Percentiles rank a stretch among this genome's conserved stretches.
Evolutionary conservation across 176 grass and related monocot genomes (phyloP).

Genomic region (Melocanna baccifera): DNA sequence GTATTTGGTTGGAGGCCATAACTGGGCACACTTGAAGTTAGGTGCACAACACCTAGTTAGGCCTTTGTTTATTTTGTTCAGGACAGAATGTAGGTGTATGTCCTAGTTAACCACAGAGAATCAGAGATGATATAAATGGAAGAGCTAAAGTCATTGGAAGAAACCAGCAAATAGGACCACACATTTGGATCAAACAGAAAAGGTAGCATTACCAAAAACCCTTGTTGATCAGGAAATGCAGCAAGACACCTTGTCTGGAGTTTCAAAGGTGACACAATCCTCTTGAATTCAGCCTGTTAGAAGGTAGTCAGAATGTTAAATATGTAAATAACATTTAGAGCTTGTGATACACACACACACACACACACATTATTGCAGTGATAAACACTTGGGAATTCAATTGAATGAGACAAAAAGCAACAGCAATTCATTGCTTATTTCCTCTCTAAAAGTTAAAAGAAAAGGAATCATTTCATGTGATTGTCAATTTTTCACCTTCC

Average conservation of each 20-base stretch:
- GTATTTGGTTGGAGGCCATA: neutral
- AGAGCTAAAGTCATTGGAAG: neutral
- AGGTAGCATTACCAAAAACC: conserved; percentile 74
- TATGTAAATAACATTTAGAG: conserved; percentile 1
- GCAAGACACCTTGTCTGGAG: conserved; percentile 84
- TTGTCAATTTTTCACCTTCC: neutral
- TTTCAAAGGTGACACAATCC: conserved; percentile 79
- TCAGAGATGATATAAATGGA: neutral
- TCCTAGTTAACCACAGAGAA: neutral
- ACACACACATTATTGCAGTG: neutral
- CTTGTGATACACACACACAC: neutral
- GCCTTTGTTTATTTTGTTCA: neutral
- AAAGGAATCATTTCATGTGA: neutral
- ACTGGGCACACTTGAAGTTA: neutral
- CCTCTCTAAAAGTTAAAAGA: neutral
- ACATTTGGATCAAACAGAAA: neutral
- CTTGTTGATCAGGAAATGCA: conserved; percentile 98
- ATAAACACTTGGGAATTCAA: neutral
- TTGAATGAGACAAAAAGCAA: neutral
- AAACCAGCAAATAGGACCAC: neutral
- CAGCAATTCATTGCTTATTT: conserved; percentile 6
- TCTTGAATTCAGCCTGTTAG: conserved; percentile 79
- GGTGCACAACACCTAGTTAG: neutral
- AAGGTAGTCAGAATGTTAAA: conserved; percentile 27
- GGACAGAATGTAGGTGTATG: neutral